Base-by-base conservation (phyloP, 2,329 filamentous ascomycete genomes). In the Celoporthe dispersa region DNA sequence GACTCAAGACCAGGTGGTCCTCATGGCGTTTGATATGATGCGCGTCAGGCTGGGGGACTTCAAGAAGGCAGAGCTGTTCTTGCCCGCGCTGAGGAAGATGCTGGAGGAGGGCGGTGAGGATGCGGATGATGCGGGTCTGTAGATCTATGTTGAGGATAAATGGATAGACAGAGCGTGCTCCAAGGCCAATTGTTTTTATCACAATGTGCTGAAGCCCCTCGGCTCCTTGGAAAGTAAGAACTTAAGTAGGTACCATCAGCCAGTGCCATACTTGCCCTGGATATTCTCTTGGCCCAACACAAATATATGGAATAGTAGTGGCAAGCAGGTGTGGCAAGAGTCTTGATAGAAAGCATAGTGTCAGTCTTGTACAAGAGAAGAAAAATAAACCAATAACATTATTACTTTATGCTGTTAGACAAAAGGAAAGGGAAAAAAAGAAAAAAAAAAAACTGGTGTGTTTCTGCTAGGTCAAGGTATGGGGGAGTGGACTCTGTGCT, bases 11-110 rank as follows among this genome's bases (percentile, higher is more conserved):
- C 86, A 90, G 82, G 88, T 90, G 53, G 88, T 93, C 22, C 84
- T 92, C 70, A 86, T 94, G 68, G 92, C 91, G 1, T 94, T 94
- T 78, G 93, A 96, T 77, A 89, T 92, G 74, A 95, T 95, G 92
- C 83, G 87, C 6, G 88, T 94, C 55, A 89, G 85, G 78, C 81
- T 94, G 39, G 88, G 89, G 11, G 91, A 94, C 73, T 92, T 94
- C 73, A 86, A 86, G 71, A 85, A 90, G 79, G 84, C 92, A 62
- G 88, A 89, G 74, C 84, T 84, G 73, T 92, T 88, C 75, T 83
- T 88, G 70, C 87, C 87, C 16, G 89, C 89, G 25, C 75, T 92
- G 69, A 80, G 85, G 72, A 83, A 84, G 78, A 77, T 92, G 71
- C 85, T 91, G 74, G 84, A 85, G 70, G 82, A 79, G 64, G 74